These are phyloP conservation scores for Cordyceps fumosorosea DNA, from an alignment of 2,329 filamentous ascomycete species.

Conservation along the genomic window DNA sequence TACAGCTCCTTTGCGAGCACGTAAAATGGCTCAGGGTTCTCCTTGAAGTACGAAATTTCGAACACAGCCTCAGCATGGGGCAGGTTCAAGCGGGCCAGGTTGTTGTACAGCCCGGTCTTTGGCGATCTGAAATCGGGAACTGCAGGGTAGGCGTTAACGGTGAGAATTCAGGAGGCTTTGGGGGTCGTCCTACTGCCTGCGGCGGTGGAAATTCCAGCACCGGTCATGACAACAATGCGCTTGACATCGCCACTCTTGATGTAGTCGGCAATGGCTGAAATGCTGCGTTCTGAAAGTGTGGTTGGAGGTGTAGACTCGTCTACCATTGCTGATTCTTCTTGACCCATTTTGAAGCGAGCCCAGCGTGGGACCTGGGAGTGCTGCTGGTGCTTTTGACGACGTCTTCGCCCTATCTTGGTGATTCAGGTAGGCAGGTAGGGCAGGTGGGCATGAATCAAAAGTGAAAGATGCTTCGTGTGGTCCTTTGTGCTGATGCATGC, in stretches of 20 bases:
- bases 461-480: neutral
- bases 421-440: neutral
- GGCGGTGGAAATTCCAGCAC: conserved; percentile 78
- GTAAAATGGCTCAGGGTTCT: conserved; percentile 86
- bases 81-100: conserved; percentile 77
- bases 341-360: conserved; percentile 64
- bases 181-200: conserved; percentile 49
- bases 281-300: conserved; percentile 60
- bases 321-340: conserved; percentile 64
- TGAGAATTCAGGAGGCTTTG: neutral
- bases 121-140: conserved; percentile 95
- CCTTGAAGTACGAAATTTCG: conserved; percentile 81
- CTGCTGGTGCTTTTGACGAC: conserved; percentile 19
- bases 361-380: conserved; percentile 27
- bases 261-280: conserved; percentile 72
- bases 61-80: conserved; percentile 91
- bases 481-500: neutral
- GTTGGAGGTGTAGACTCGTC: conserved; percentile 57
- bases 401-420: conserved; percentile 35
- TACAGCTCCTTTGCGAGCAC: conserved; percentile 86
- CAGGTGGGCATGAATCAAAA: neutral
- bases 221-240: conserved; percentile 80
- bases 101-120: conserved; percentile 88
- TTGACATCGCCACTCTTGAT: conserved; percentile 63
- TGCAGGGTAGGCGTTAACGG: conserved; percentile 21